Base-by-base conservation (phyloP, 768 basidiomycete genomes). In the Arthromyces matolae region DNA sequence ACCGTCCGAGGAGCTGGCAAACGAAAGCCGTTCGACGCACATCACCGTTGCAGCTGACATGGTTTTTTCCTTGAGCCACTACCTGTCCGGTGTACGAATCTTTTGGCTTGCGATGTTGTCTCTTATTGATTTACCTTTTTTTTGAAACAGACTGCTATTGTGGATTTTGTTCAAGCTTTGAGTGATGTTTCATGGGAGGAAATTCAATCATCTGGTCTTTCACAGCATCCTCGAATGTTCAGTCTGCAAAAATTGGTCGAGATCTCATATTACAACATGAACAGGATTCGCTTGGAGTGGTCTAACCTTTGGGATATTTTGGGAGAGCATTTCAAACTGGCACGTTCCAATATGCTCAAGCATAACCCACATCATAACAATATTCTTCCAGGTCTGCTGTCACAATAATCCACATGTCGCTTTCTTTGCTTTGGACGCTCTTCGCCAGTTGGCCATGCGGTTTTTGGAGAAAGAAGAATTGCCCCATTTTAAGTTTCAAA, bases 181-280 rank as follows among this genome's bases (percentile, higher is more conserved):
- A 91, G 92, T 62, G 92, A 95, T 58, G 89, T 99, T 29, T 99
- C 96, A 31, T 97, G 95, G 95, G 93, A 98, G 64, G 96, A 99
- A 68, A 99, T 99, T 29, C 93, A 96, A 64, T 94, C 93, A 1
- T 98, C 96, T 0, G 93, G 93, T 14, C 70, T 93, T 23, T 95
- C 95, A 3, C 86, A 94, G 52, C 88, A 93, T 63, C 95, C 96
- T 1, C 83, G 96, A 20, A 73, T 97, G 47, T 99, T 98, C 77
- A 95, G 94, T 66, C 70, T 99, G 47, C 94, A 97, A 67, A 99
- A 98, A 69, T 75, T 99, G 28, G 95, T 98, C 32, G 96, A 99
- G 63, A 98, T 99, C 46, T 96, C 94, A 8, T 99, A 99, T 66
- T 99, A 99, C 71, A 99, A 99, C 68, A 99, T 99, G 96, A 86